Base-by-base conservation (phyloP, 352 stramenopile species). In the Pythium phragmitis region DNA sequence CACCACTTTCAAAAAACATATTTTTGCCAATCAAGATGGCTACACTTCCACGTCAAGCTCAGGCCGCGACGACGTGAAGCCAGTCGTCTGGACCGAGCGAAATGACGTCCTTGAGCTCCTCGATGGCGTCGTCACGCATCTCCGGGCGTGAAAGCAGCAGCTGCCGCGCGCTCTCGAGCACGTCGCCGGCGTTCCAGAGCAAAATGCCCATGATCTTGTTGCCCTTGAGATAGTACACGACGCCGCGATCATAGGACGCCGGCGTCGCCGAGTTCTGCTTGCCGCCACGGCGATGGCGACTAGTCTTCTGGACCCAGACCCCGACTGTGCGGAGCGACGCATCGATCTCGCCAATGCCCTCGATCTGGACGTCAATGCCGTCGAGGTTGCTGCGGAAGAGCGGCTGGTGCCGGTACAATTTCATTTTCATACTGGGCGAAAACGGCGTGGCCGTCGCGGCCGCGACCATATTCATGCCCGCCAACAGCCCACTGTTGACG, bases 141-240 rank as follows among this genome's bases (percentile, higher is more conserved):
- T 88, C 77, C 0, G 87, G 82, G 12, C 85, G 78, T 2, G 78
- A 80, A 9, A 85, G 70, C 74, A 97, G 82, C 17, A 97, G 65
- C 46, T 97, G 81, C 16, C 88, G 84, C 26, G 91, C 90, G 41
- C 74, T 90, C 47, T 97, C 84, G 26, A 97, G 76, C 65, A 94
- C 77, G 52, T 97, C 89, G 23, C 71, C 80, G 1, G 89, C 88
- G 60, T 97, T 97, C 87, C 88, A 96, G 13, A 97, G 71, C 59
- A 97, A 50, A 63, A 97, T 91, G 48, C 91, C 91, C 66, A 96
- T 89, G 62, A 97, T 89, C 60, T 91, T 89, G 74, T 91, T 94
- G 48, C 86, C 87, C 50, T 88, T 84, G 21, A 97, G 69, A 51
- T 97, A 97, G 70, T 97, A 97, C 48, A 97, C 89, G 41, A 97